A percentile compares a stretch with the other conserved stretches of the same genome.
Evolutionary conservation across 768 basidiomycete species (phyloP).

Genomic region (Phanerodontia chrysosporium): DNA sequence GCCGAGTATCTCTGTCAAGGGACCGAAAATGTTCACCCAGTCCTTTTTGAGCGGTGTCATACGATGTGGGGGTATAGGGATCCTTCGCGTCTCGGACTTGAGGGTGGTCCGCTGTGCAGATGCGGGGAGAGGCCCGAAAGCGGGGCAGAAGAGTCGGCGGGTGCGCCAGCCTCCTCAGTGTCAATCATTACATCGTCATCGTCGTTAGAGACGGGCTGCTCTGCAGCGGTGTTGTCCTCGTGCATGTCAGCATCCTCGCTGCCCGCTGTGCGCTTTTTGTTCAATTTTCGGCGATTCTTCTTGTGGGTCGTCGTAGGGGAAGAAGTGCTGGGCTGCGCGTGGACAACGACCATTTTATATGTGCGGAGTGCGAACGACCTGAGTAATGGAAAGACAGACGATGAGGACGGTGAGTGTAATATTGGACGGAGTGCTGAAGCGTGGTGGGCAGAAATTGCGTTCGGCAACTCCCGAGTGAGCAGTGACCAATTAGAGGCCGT

Average conservation of each 20-base stretch:
- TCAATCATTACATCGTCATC: constrained; percentile 68
- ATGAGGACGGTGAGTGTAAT: too few relatives aligned
- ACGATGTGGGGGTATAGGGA: constrained; percentile 92
- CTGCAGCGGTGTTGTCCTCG: constrained; percentile 9
- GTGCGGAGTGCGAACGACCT: background rate
- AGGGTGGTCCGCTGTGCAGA: constrained; percentile 50
- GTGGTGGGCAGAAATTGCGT: constrained; percentile 5
- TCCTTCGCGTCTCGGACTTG: constrained; percentile 82
- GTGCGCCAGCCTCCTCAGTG: constrained; percentile 37
- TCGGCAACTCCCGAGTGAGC: constrained; percentile 7
- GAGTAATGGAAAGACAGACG: background rate
- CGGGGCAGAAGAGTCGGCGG: constrained; percentile 52
- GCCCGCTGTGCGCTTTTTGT: constrained; percentile 32
- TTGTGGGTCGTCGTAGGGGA: constrained; percentile 30
- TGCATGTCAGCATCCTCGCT: constrained; percentile 16
- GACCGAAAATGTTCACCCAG: constrained; percentile 94
- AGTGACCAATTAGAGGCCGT: background rate
- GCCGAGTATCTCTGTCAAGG: constrained; percentile 90
- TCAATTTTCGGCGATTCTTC: constrained; percentile 41
- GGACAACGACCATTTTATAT: constrained; percentile 38
- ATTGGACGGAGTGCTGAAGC: background rate
- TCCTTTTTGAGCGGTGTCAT: constrained; percentile 97
- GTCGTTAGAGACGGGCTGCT: constrained; percentile 18
- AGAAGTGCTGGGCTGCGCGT: constrained; percentile 28
- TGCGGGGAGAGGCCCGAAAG: constrained; percentile 67